Evolutionary conservation across 176 grass and related monocot genomes (phyloP).

Genomic region (Triticum dicoccoides): DNA sequence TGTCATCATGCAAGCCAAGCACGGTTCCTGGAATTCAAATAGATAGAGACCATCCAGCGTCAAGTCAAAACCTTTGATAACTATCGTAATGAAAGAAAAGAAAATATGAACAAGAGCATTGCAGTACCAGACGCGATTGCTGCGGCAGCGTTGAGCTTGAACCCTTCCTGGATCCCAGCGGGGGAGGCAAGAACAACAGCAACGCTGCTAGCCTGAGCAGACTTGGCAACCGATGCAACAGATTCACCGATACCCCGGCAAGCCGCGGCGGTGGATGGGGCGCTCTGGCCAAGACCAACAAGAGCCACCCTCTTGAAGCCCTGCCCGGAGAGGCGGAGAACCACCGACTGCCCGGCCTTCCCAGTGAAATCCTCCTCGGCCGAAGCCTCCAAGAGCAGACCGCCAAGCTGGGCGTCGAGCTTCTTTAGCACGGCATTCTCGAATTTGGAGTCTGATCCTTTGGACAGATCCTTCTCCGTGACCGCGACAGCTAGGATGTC

Average conservation of each 20-base stretch:
- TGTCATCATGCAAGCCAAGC: slow-evolving; percentile 81
- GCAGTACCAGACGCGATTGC: slow-evolving; percentile 74
- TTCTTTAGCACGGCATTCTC: slow-evolving; percentile 72
- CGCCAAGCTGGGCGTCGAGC: slow-evolving; percentile 64
- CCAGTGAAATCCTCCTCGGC: slow-evolving; percentile 89
- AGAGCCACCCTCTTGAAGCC: slow-evolving; percentile 86
- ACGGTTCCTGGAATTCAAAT: slow-evolving; percentile 59
- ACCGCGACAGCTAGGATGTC: slow-evolving; percentile 82
- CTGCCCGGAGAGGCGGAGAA: slow-evolving; percentile 72
- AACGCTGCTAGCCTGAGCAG: slow-evolving; percentile 66
- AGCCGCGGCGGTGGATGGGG: slow-evolving; percentile 46
- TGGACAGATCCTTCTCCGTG: slow-evolving; percentile 83
- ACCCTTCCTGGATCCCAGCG: slow-evolving; percentile 46
- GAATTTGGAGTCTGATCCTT: slow-evolving; percentile 73
- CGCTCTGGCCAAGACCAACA: slow-evolving; percentile 64
- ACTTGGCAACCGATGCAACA: slow-evolving; percentile 69
- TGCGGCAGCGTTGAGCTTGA: slow-evolving; percentile 56
- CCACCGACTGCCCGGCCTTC: slow-evolving; percentile 70
- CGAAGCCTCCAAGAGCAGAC: slow-evolving; percentile 67
- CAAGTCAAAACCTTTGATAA: background rate
- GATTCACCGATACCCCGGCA: slow-evolving; percentile 66
- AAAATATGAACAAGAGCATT: background rate
- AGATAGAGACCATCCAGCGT: background rate
- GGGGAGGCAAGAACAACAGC: slow-evolving; percentile 66
- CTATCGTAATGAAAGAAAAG: background rate